These are phyloP conservation scores for Trichoderma polysporum DNA, from an alignment of 2,329 filamentous ascomycete genomes.

Conservation along the genomic window DNA sequence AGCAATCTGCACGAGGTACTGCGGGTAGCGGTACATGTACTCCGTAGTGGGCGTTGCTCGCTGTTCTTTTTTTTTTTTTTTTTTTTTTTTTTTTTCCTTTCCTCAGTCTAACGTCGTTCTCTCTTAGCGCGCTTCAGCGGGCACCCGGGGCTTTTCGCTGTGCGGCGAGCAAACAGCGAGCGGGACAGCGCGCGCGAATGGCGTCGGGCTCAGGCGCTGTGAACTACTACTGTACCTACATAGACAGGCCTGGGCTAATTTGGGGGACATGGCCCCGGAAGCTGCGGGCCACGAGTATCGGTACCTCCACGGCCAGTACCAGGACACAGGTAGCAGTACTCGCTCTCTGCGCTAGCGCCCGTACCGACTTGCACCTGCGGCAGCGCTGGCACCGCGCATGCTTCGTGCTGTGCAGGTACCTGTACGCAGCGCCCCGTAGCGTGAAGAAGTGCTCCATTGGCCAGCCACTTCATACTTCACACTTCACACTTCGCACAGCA, in stretches of 20 bases:
- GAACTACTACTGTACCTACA: not conserved
- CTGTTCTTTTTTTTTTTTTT: not conserved
- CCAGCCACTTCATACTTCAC: conserved; percentile 20
- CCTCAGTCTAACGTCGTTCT: not conserved
- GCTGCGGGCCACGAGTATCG: conserved; percentile 30
- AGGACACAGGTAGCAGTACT: not conserved
- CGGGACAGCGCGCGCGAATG: not conserved
- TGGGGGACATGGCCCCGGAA: conserved; percentile 26
- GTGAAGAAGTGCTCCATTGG: conserved; percentile 18
- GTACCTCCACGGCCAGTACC: conserved; percentile 23
- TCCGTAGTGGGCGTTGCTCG: not conserved
- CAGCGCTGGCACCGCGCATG: too few species aligned
- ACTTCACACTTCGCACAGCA: not conserved
- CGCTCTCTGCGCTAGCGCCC: not conserved
- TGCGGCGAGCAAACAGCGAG: not conserved
- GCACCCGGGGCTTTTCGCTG: conserved; percentile 11
- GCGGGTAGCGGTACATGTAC: not conserved
- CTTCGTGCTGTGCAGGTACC: not conserved
- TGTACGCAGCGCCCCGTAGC: not conserved
- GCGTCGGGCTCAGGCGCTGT: conserved; percentile 5
- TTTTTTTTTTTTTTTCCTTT: not conserved
- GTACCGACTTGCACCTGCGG: not conserved
- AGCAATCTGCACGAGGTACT: not conserved
- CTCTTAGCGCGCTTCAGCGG: conserved; percentile 6
- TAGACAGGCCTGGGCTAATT: conserved; percentile 4